A percentile compares a stretch with the other conserved stretches of the same genome.
phyloP scores from a whole-genome alignment of 805 yeast species.

The Saccharomycopsis fermentans region DNA sequence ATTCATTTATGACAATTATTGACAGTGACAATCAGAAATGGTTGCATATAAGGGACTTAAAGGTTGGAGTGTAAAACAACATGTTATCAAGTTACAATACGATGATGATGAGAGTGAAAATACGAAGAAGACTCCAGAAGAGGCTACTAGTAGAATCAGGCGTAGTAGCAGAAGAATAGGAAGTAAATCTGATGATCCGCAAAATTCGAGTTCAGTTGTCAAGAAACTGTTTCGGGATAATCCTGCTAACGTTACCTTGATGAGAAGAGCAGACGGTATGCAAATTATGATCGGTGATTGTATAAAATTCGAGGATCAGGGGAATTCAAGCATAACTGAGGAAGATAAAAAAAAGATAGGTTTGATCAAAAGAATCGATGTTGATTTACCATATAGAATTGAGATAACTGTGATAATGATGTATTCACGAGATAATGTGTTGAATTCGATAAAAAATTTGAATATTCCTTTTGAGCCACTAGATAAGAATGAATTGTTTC shows the following conservation, averaged over 20 bases:
- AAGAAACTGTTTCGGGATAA: slow-evolving; percentile 2
- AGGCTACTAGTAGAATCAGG: neutral
- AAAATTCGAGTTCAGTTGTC: neutral
- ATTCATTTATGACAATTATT: too few species aligned
- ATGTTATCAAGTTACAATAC: neutral
- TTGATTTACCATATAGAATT: slow-evolving; percentile 8
- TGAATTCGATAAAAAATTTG: neutral
- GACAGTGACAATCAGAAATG: neutral
- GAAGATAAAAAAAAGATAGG: neutral
- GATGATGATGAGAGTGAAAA: neutral
- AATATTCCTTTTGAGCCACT: neutral
- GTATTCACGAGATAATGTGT: neutral
- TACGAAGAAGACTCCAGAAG: neutral
- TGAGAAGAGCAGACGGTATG: slow-evolving; percentile 4
- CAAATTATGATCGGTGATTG: slow-evolving; percentile 12
- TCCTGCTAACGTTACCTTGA: slow-evolving; percentile 8
- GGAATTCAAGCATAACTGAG: neutral
- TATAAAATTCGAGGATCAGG: neutral
- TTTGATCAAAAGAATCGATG: slow-evolving; percentile 5
- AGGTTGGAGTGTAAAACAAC: neutral
- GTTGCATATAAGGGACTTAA: neutral
- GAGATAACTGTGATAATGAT: slow-evolving; percentile 6
- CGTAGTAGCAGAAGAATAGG: neutral
- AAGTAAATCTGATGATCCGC: neutral
- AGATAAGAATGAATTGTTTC: slow-evolving; percentile 7